Conservation (phyloP, 331 rosid genomes). For the Malus hybrid region DNA sequence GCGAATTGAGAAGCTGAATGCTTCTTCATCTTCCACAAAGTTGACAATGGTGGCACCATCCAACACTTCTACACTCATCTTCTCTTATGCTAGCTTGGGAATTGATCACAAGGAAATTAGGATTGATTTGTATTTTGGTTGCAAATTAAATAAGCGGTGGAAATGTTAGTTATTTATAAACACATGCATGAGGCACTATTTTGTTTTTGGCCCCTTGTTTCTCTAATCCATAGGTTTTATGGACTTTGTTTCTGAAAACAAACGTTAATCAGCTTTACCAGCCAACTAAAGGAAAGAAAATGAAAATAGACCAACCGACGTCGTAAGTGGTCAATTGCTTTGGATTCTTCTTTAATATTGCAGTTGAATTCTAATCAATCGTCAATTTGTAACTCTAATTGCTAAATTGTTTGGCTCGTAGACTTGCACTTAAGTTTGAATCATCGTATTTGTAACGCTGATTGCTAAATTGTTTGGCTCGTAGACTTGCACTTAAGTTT, state of each 20-base stretch:
- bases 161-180: not conserved
- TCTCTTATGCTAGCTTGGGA: not conserved
- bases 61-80: slow-evolving; percentile 69
- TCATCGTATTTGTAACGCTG: rapidly evolving
- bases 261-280: not conserved
- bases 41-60: slow-evolving; percentile 59
- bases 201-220: not conserved
- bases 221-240: not conserved
- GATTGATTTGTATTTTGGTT: not conserved
- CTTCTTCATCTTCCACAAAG: slow-evolving; percentile 70
- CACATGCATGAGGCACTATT: not conserved
- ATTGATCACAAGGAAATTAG: not conserved
- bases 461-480: no score
- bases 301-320: not conserved
- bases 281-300: not conserved
- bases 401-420: no score
- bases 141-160: not conserved
- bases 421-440: no score
- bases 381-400: rapidly evolving
- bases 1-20: slow-evolving; percentile 20
- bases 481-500: no score
- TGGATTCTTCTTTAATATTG: not conserved
- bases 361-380: no score
- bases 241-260: not conserved
- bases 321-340: not conserved